A percentile compares a stretch with the other conserved stretches of the same genome.
Conservation (phyloP, 352 stramenopile species). For the Phytophthora sp. region DNA sequence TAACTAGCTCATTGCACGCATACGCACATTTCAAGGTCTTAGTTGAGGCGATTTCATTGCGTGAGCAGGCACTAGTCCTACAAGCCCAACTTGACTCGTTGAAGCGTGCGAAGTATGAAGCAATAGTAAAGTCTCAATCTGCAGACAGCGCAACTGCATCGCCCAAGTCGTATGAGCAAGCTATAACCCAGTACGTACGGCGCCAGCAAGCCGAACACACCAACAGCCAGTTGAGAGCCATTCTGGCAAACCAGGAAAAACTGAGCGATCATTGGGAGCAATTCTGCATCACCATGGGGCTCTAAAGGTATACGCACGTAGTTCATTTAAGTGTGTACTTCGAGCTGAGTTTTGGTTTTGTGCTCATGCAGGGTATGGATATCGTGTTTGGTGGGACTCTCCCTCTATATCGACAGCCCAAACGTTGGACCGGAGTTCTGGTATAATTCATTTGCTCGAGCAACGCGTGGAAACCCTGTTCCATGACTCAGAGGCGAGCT, state of each 20-base stretch:
- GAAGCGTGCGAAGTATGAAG: constrained; percentile 7
- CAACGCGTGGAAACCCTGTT: constrained; percentile 12
- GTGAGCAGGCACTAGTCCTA: constrained; percentile 7
- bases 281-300: constrained; percentile 1
- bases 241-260: constrained; percentile 16
- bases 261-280: neutral
- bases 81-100: constrained; percentile 12
- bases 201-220: constrained; percentile 24
- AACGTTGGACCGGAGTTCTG: constrained; percentile 1
- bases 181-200: constrained; percentile 5
- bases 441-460: constrained; percentile 11
- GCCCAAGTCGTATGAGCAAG: constrained; percentile 8
- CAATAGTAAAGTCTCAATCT: neutral
- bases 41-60: constrained; percentile 7
- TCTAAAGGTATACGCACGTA: constrained; percentile 1
- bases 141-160: neutral
- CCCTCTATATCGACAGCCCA: constrained; percentile 1
- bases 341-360: neutral
- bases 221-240: constrained; percentile 13
- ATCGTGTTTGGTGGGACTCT: constrained; percentile 11
- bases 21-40: no score
- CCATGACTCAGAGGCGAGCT: constrained; percentile 1
- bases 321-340: neutral
- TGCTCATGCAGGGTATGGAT: constrained; percentile 16
- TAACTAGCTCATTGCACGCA: no score